Percentiles rank a stretch among this genome's conserved stretches.
These are phyloP conservation scores for Zasmidium angulare DNA, from an alignment of 2,329 filamentous ascomycete genomes.

Conservation along the genomic window DNA sequence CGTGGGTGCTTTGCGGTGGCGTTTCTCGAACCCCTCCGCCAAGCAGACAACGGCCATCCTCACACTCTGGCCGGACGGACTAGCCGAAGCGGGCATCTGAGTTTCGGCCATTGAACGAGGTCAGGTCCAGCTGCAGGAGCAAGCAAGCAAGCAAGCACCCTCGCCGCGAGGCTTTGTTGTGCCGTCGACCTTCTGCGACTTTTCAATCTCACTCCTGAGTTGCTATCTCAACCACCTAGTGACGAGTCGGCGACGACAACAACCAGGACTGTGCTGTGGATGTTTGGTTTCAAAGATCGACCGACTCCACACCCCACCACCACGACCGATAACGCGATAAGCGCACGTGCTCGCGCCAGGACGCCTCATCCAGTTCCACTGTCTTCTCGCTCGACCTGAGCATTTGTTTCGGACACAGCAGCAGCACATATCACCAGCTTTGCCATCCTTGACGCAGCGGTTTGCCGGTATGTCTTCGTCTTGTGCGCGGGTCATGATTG, in stretches of 20 bases:
- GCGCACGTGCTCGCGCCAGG: not conserved
- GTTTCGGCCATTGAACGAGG: not conserved
- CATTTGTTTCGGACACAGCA: conserved; percentile 2
- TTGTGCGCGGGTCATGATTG: not conserved
- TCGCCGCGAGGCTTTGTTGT: not conserved
- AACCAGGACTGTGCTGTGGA: too few relatives aligned
- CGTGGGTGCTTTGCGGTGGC: conserved; percentile 1
- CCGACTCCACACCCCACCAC: not conserved
- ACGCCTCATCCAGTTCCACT: not conserved
- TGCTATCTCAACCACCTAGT: not conserved
- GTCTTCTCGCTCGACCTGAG: not conserved
- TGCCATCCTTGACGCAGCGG: not conserved
- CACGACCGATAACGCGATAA: not conserved
- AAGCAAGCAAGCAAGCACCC: too few relatives aligned
- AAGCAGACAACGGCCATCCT: conserved; percentile 1
- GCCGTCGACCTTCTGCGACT: not conserved
- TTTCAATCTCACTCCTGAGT: not conserved
- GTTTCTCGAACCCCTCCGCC: not conserved
- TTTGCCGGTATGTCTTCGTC: not conserved
- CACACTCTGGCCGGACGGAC: not conserved
- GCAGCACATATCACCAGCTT: not conserved
- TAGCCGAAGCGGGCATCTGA: not conserved
- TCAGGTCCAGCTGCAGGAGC: not conserved
- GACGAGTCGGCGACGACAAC: too few relatives aligned
- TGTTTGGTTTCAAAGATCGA: not conserved